phyloP scores from a whole-genome alignment of 306 rosid genomes.

The Cucurbita ficifolia region DNA sequence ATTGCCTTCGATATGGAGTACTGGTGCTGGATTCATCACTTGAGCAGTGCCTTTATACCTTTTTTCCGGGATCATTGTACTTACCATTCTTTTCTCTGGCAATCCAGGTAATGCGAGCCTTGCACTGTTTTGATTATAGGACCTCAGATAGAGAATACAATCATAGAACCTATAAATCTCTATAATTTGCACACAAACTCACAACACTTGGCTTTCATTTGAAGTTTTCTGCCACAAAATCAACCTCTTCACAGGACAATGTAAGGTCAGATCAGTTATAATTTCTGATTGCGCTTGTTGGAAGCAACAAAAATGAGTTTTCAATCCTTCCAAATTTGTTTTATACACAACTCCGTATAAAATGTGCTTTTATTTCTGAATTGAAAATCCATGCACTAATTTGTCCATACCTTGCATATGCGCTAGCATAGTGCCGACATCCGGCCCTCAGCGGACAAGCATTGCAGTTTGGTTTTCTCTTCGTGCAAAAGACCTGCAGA shows the following conservation, averaged over 20 bases:
- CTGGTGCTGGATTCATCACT: not conserved
- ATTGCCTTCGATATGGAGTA: not conserved
- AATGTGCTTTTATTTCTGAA: not conserved
- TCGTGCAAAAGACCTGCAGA: slow-evolving; percentile 52
- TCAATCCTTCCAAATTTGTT: not conserved
- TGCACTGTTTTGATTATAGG: slow-evolving; percentile 18
- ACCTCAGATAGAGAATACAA: not conserved
- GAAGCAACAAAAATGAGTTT: not conserved
- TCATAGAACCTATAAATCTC: not conserved
- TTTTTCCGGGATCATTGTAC: not conserved
- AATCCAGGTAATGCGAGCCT: slow-evolving; percentile 25
- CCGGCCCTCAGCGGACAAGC: slow-evolving; percentile 45
- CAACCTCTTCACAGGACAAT: not conserved
- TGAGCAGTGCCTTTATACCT: not conserved
- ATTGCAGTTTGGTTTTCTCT: slow-evolving; percentile 43
- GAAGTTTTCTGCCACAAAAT: not conserved
- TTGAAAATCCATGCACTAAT: not conserved
- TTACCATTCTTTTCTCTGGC: not conserved
- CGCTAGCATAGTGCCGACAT: slow-evolving; percentile 44
- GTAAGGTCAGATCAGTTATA: not conserved
- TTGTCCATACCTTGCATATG: slow-evolving; percentile 27
- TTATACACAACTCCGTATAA: not conserved
- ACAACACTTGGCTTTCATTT: not conserved
- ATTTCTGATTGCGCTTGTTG: not conserved
- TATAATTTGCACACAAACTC: not conserved